Base-by-base conservation (phyloP, 306 rosid species). In the Quercus agrifolia region DNA sequence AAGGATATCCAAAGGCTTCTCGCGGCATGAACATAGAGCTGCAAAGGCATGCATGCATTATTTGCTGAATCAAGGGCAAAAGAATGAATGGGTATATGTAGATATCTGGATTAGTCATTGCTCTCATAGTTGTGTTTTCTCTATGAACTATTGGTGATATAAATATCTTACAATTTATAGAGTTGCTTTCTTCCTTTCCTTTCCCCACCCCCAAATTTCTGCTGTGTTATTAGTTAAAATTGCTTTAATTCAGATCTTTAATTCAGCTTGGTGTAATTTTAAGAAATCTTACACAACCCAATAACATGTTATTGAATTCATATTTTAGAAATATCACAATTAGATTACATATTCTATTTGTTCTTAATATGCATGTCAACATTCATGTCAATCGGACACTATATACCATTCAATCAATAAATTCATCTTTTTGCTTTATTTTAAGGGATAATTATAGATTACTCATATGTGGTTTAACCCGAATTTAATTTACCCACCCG, bases 1-100 rank as follows among this genome's bases (percentile, higher is more conserved):
- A 95, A 87, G 91, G 99, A 93, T 84, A 90, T 95, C 74, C 97
- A 95, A 84, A 88, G 83, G 85, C 90, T 95, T 73, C 86, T 93
- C 44, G 93, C 99, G 12, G 97, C 94, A 0, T 93, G 89, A 91
- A 66, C 52, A 67, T 44, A 70, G 81, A 70, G 68, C 35, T 15
- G 52, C 18, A 75, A 72, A 74, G 63, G 44, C 71, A 55, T 64
- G 54, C 54, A 44, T n/a, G 82, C 55, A 25, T 23, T 23, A 2
- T 51, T 3, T 69, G 33, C 84, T 12, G 71, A 70, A 70, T 46
- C 3, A 31, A 19, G 58, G 80, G 68, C 74, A 66, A 49, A 54
- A 21, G 70, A 35, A 31, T 51, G 58, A 2, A 3, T 2, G 70
- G 70, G 44, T 15, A 64, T 68, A 74, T 77, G 69, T 59, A 76